phyloP scores from a whole-genome alignment of 169 alveolate species.

The Eimeria maxima region DNA sequence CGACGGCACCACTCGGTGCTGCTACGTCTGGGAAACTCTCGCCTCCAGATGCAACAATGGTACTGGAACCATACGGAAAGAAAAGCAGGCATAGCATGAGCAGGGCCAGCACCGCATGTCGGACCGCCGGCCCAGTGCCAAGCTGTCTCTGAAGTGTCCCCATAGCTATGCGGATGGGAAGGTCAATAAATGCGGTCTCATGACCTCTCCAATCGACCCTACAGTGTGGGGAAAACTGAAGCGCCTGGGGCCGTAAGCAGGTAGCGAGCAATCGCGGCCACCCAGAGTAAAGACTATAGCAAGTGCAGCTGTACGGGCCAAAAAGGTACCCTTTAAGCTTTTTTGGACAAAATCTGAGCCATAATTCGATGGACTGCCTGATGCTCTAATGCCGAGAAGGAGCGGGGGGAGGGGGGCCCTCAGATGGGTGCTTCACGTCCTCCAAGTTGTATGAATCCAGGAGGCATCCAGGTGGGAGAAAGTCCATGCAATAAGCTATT shows the following conservation, averaged over 20 bases:
- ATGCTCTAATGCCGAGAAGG: not conserved
- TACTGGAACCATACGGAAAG: not conserved
- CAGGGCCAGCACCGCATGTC: conserved; percentile 11
- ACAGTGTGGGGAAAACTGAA: conserved; percentile 9
- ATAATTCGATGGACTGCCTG: not conserved
- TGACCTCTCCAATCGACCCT: conserved; percentile 29
- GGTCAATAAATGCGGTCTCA: conserved; percentile 12
- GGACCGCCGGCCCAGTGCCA: conserved; percentile 19
- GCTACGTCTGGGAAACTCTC: not conserved
- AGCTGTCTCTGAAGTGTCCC: not conserved
- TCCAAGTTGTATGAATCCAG: not conserved
- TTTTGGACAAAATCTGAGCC: not conserved
- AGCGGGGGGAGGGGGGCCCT: not conserved
- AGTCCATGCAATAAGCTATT: not conserved
- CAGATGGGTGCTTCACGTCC: not conserved
- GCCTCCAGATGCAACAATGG: not conserved
- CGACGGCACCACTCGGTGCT: not conserved
- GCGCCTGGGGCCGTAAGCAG: not conserved
- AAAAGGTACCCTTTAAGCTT: not conserved
- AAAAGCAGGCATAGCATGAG: conserved; percentile 45
- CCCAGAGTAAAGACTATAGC: not conserved
- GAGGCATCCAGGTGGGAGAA: not conserved
- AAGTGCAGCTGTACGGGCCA: not conserved
- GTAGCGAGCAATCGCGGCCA: conserved; percentile 4
- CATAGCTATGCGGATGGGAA: conserved; percentile 7